Evolutionary conservation across 2,329 filamentous ascomycete genomes (phyloP).

Genomic region (Aschersonia sp.): DNA sequence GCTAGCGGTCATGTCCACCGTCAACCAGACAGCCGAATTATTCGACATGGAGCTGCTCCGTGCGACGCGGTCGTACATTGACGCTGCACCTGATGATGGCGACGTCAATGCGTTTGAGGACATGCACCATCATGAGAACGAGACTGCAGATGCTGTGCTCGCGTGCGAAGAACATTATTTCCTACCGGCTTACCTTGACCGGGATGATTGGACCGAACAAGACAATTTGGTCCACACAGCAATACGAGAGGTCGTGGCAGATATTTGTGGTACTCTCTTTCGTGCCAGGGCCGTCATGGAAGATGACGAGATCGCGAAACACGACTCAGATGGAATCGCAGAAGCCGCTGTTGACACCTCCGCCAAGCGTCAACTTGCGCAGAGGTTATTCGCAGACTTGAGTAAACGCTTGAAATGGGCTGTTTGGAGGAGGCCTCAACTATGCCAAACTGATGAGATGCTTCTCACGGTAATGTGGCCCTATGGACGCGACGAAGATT

Average conservation of each 20-base stretch:
- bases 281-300: not conserved
- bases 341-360: not conserved
- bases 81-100: conserved; percentile 16
- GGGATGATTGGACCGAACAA: conserved; percentile 18
- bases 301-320: not conserved
- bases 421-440: conserved; percentile 40
- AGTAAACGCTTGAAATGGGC: conserved; percentile 42
- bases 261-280: conserved; percentile 22
- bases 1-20: conserved; percentile 25
- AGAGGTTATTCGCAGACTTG: conserved; percentile 12
- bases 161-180: conserved; percentile 34
- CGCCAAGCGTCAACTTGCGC: not conserved
- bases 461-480: conserved; percentile 54
- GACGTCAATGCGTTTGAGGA: conserved; percentile 7
- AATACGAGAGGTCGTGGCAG: conserved; percentile 20
- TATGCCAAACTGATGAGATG: conserved; percentile 37
- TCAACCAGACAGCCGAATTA: conserved; percentile 10
- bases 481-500: conserved; percentile 37
- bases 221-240: conserved; percentile 31
- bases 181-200: conserved; percentile 10
- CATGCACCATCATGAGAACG: conserved; percentile 10
- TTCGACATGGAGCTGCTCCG: conserved; percentile 16
- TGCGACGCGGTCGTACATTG: conserved; percentile 12
- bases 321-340: not conserved
- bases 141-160: conserved; percentile 21